Evolutionary conservation across 352 stramenopile species (phyloP).

Genomic region (Phytopythium oedochilum): DNA sequence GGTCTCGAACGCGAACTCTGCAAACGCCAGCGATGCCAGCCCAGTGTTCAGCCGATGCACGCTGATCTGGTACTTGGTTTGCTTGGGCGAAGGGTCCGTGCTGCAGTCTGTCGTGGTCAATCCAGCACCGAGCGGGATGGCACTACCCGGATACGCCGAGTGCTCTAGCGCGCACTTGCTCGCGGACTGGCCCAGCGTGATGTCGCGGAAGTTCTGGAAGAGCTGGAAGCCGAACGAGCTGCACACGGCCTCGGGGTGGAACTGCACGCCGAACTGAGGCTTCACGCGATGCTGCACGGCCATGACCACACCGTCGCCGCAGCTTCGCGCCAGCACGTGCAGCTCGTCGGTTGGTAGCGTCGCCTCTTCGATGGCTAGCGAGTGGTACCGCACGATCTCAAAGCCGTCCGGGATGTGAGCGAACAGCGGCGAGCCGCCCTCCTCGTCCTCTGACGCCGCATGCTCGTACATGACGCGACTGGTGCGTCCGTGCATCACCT

Average conservation of each 20-base stretch:
- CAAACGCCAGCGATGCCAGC: constrained; percentile 53
- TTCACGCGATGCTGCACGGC: constrained; percentile 76
- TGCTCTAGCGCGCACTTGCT: constrained; percentile 54
- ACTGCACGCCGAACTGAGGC: constrained; percentile 95
- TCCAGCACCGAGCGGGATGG: too few relatives aligned
- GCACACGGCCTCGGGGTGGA: constrained; percentile 96
- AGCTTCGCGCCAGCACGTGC: constrained; percentile 46
- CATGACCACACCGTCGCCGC: constrained; percentile 85
- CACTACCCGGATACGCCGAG: constrained; percentile 25
- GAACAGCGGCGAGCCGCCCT: constrained; percentile 41
- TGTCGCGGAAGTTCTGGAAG: constrained; percentile 86
- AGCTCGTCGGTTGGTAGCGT: constrained; percentile 38
- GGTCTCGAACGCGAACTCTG: constrained; percentile 50
- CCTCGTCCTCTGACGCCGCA: too few relatives aligned
- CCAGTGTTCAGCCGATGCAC: constrained; percentile 29
- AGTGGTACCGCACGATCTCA: constrained; percentile 96
- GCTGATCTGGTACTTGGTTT: constrained; percentile 25
- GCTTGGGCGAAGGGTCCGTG: too few relatives aligned
- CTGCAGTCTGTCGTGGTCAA: too few relatives aligned
- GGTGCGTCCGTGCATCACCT: constrained; percentile 93
- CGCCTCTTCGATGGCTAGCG: constrained; percentile 76
- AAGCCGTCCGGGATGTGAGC: constrained; percentile 62
- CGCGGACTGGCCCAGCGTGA: constrained; percentile 31
- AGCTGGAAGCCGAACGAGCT: constrained; percentile 81
- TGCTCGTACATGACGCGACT: constrained; percentile 57